Conservation (phyloP, 306 rosid genomes). For the Trifolium repens region DNA sequence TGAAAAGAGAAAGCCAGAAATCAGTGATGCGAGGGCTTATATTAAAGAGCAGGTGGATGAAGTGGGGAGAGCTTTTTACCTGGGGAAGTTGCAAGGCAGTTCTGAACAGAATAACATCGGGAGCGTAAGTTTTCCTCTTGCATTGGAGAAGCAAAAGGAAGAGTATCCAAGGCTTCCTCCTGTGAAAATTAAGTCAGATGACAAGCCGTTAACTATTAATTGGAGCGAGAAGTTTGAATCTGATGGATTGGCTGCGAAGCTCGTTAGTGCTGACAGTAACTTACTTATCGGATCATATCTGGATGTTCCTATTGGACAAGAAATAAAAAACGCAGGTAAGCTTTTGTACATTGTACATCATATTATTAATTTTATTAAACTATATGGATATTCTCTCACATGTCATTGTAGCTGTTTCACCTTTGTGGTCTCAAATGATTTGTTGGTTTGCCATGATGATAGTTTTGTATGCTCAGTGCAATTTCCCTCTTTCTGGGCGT, state of each 20-base stretch:
- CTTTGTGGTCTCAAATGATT: slow-evolving; percentile 25
- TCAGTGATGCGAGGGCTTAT: slow-evolving; percentile 60
- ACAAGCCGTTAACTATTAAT: slow-evolving; percentile 63
- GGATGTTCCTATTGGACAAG: slow-evolving; percentile 95
- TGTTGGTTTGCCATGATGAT: slow-evolving; percentile 24
- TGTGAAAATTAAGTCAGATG: slow-evolving; percentile 89
- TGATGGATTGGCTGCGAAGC: slow-evolving; percentile 60
- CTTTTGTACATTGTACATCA: slow-evolving; percentile 33
- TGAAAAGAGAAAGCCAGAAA: slow-evolving; percentile 64
- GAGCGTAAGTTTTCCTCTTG: slow-evolving; percentile 63
- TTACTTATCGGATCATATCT: slow-evolving; percentile 80
- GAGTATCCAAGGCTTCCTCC: slow-evolving; percentile 94
- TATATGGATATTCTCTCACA: slow-evolving; percentile 19
- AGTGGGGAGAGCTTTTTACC: slow-evolving; percentile 80
- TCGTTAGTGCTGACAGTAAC: slow-evolving; percentile 56
- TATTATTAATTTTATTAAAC: slow-evolving; percentile 14
- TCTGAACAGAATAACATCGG: slow-evolving; percentile 61
- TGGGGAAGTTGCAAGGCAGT: slow-evolving; percentile 67
- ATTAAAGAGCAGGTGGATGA: slow-evolving; percentile 89
- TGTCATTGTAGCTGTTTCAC: slow-evolving; percentile 10
- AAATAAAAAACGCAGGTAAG: slow-evolving; percentile 81
- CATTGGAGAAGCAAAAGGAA: slow-evolving; percentile 71
- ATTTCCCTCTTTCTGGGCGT: slow-evolving; percentile 28
- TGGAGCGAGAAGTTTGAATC: slow-evolving; percentile 89
- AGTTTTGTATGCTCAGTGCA: slow-evolving; percentile 27